phyloP scores from a whole-genome alignment of 2,329 filamentous ascomycete species.

The Penicillium sp. region DNA sequence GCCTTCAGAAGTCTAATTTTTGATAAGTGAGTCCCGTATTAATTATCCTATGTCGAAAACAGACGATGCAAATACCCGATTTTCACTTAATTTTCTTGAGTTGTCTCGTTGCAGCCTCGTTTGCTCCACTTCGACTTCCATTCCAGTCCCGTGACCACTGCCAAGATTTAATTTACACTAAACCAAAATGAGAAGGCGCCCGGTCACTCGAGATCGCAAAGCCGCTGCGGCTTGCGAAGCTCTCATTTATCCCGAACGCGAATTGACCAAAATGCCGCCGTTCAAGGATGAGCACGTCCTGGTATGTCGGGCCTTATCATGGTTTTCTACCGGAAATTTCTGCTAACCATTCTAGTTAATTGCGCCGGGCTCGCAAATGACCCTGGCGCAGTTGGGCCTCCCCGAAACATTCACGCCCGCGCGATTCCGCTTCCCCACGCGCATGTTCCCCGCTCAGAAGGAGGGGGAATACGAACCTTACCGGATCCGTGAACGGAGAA shows the following conservation, averaged over 20 bases:
- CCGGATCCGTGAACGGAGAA: constrained; percentile 61
- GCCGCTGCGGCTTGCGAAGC: constrained; percentile 19
- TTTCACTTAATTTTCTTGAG: not conserved
- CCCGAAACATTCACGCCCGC: constrained; percentile 89
- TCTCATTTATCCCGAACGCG: constrained; percentile 18
- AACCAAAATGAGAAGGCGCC: constrained; percentile 18
- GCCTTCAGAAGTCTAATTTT: not conserved
- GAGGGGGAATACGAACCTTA: constrained; percentile 78
- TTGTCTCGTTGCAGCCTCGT: not conserved
- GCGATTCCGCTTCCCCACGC: constrained; percentile 79
- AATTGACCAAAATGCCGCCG: constrained; percentile 43
- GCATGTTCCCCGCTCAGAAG: constrained; percentile 84
- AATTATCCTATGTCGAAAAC: not conserved
- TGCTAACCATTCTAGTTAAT: constrained; percentile 42
- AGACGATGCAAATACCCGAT: not conserved
- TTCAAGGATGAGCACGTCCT: constrained; percentile 55
- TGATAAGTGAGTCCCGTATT: not conserved
- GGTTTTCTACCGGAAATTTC: not conserved
- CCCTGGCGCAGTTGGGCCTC: constrained; percentile 85
- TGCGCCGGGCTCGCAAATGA: constrained; percentile 75
- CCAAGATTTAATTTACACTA: constrained; percentile 16
- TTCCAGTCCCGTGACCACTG: constrained; percentile 3
- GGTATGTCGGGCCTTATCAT: constrained; percentile 31
- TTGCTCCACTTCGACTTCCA: not conserved
- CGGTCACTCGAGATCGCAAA: constrained; percentile 2